Base-by-base conservation (phyloP, 768 basidiomycete species). In the Naganishia antarctica region DNA sequence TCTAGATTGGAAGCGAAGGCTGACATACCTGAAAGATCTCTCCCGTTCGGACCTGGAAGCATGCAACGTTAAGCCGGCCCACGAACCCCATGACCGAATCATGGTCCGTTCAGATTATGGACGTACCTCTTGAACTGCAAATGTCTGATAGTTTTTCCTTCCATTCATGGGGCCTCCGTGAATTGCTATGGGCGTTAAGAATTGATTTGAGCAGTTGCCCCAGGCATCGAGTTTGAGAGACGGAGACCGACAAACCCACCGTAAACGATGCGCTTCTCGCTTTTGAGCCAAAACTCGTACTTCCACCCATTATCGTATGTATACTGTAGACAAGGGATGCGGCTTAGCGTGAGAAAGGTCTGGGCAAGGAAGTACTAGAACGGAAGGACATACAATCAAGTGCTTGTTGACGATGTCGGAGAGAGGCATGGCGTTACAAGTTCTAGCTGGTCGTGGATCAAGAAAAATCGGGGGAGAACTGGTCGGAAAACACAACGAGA, bases 131-230 rank as follows among this genome's bases (percentile, higher is more conserved):
- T 68, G 67, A 0, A 66, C 58, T 12, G 43, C 37, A 37, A 32
- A 51, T 9, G 58, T 51, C 64, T 68, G 67, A 41, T 65, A 68
- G 60, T 68, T 68, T 21, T 43, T 58, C 45, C 67, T n/a, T 1
- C 67, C 67, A 2, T 25, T 47, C 67, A 68, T 68, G 12, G 67
- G 67, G 2, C 67, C 67, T 1, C 67, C 62, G 34, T 65, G 26
- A 16, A 11, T 64, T 8, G 53, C 13, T 12, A 1, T 12, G 5
- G 3, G n/a, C n/a, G n/a, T n/a, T n/a, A 8, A 29, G 11, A 8
- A 5, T 23, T 29, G 53, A 13, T 18, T 8, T 25, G 4, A 34
- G n/a, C 32, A 40, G 32, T n/a, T 7, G 9, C 3, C 15, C 25
- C n/a, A 1, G n/a, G 37, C 37, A 16, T n/a, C 37, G 37, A 7